phyloP scores from a whole-genome alignment of 306 rosid species.

The Cucurbita moschata region DNA sequence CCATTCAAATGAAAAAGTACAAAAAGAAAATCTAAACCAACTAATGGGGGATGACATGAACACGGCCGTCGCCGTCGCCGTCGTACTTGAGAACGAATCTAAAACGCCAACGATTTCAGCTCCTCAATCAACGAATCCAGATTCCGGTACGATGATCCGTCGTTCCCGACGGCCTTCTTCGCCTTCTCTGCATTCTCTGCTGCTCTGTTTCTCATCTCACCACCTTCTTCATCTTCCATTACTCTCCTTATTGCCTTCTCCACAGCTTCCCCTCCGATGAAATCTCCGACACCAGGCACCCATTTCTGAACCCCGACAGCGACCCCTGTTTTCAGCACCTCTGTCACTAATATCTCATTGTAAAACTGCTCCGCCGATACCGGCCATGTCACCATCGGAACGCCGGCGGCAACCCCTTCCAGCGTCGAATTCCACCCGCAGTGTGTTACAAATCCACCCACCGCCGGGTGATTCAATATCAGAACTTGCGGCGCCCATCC shows the following conservation, averaged over 20 bases:
- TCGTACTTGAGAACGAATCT: background rate
- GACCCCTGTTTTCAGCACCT: background rate
- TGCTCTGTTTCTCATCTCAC: background rate
- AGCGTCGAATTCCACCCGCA: slow-evolving; percentile 70
- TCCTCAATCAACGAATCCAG: background rate
- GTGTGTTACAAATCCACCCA: slow-evolving; percentile 61
- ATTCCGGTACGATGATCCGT: background rate
- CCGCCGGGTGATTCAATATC: slow-evolving; percentile 36
- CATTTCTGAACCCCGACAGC: background rate
- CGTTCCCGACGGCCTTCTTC: background rate
- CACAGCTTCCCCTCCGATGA: background rate
- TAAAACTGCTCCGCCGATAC: slow-evolving; percentile 3
- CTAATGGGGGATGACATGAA: background rate
- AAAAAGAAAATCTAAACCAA: background rate
- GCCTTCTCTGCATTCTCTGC: background rate
- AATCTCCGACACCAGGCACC: background rate
- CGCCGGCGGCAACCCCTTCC: slow-evolving; percentile 40
- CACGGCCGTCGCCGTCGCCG: background rate
- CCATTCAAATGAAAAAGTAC: too few species aligned
- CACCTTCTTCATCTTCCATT: background rate
- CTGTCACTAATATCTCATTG: background rate
- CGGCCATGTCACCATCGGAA: slow-evolving; percentile 65
- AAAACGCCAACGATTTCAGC: background rate
- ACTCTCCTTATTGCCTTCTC: background rate
- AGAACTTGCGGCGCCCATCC: slow-evolving; percentile 35